phyloP scores from a whole-genome alignment of 305 asterid species.

The Solanum hybrid region DNA sequence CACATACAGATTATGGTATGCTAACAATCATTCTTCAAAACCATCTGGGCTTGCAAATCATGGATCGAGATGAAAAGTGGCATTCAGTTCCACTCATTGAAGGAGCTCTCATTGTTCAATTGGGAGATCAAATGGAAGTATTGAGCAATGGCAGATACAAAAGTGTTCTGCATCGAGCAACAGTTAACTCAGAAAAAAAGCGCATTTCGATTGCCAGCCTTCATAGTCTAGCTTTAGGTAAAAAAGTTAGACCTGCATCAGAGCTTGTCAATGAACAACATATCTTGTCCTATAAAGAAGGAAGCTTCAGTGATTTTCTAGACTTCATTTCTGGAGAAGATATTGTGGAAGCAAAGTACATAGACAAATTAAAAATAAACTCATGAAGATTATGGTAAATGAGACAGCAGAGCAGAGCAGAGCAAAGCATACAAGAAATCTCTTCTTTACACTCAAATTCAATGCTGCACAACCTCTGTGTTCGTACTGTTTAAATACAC shows the following conservation, averaged over 20 bases:
- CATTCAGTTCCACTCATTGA: constrained; percentile 32
- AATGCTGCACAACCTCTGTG: not conserved
- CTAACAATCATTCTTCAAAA: constrained; percentile 42
- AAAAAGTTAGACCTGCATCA: not conserved
- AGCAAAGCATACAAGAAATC: not conserved
- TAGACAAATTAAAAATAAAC: not conserved
- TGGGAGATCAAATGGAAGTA: constrained; percentile 65
- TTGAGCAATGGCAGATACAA: constrained; percentile 53
- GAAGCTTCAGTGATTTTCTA: not conserved
- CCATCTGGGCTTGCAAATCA: constrained; percentile 41
- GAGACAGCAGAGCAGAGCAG: not conserved
- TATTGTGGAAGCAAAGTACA: not conserved
- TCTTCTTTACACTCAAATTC: not conserved
- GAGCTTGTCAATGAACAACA: not conserved
- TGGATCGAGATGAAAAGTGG: constrained; percentile 36
- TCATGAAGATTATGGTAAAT: not conserved
- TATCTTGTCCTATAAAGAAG: not conserved
- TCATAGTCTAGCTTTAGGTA: not conserved
- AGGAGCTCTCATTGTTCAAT: constrained; percentile 38
- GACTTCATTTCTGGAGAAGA: not conserved
- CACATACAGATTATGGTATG: constrained; percentile 48
- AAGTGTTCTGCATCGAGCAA: constrained; percentile 44
- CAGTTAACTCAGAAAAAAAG: not conserved
- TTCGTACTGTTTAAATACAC: not conserved
- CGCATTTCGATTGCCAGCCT: not conserved